Base-by-base conservation (phyloP, 768 basidiomycete species). In the Russula sp. region DNA sequence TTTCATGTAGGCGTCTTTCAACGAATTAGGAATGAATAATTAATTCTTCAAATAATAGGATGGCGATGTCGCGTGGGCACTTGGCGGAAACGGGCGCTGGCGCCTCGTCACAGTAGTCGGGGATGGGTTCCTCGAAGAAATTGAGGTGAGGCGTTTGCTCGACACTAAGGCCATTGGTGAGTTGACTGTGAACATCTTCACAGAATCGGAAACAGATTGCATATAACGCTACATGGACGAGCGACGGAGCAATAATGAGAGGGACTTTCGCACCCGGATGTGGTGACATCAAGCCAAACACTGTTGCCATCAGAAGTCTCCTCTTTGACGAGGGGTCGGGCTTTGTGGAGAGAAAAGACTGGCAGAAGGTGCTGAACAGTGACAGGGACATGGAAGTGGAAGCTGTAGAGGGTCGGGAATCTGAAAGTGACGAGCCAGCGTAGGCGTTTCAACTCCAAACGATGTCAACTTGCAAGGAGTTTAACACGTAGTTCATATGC, bases 211-310 rank as follows among this genome's bases (percentile, higher is more conserved):
- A 42, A 40, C 63, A 60, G 42, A 8, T 64, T 8, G 42, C 59
- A 47, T 64, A 64, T 34, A 55, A 50, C n/a, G 49, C 39, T 16
- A 64, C 59, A 37, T 64, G 63, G 63, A 50, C 11, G n/a, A 45
- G 55, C 14, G 35, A 50, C 3, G 63, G 39, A 2, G 40, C 9
- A 14, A 60, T 48, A 1, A 55, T 64, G 63, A 60, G 59, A 37
- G 63, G 63, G 18, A 51, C 54, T 0, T 64, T 64, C 34, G 39
- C 63, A 3, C 63, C 63, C 6, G 54, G 53, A 37, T 51, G 54
- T 42, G 63, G 63, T n/a, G 18, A 64, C n/a, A 44, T 64, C 40
- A 64, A 64, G 9, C 63, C 63, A 13, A 31, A 64, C 27, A 64
- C 58, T 8, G 53, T 22, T 37, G 54, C 54, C 11, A n/a, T 64